phyloP scores from a whole-genome alignment of 2,329 filamentous ascomycete species.

The Aspergillus intermedius region DNA sequence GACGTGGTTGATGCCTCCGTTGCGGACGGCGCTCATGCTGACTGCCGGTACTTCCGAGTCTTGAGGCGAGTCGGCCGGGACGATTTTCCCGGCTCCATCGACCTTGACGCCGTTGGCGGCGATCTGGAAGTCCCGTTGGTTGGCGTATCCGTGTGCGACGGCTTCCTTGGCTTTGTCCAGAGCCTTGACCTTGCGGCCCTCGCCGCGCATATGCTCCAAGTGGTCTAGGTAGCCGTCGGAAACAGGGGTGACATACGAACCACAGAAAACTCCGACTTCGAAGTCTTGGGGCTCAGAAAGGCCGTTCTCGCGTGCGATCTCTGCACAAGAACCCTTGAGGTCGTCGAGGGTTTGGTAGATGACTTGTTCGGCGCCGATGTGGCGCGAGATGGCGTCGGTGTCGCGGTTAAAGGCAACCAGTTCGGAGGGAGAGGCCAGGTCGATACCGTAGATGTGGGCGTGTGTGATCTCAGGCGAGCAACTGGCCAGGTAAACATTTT shows the following conservation, averaged over 20 bases:
- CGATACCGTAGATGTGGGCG: conserved; percentile 81
- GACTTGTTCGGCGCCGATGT: conserved; percentile 68
- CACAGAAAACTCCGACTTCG: conserved; percentile 88
- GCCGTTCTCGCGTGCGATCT: conserved; percentile 54
- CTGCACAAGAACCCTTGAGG: conserved; percentile 70
- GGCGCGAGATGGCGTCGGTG: conserved; percentile 54
- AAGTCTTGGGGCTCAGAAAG: conserved; percentile 57
- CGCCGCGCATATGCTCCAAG: conserved; percentile 63
- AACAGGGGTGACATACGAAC: conserved; percentile 76
- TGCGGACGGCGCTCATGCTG: conserved; percentile 15
- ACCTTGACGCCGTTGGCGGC: conserved; percentile 57
- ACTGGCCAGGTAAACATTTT: conserved; percentile 73
- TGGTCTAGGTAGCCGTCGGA: conserved; percentile 76
- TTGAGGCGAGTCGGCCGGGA: conserved; percentile 39
- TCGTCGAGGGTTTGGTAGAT: conserved; percentile 73
- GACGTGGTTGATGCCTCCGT: conserved; percentile 21
- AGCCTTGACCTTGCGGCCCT: conserved; percentile 62
- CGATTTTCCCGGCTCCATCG: conserved; percentile 50
- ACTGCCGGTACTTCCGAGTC: conserved; percentile 18
- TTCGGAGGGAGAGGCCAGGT: conserved; percentile 64
- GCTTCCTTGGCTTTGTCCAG: conserved; percentile 59
- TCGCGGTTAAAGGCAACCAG: conserved; percentile 65
- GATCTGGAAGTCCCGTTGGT: conserved; percentile 55
- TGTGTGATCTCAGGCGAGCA: conserved; percentile 78
- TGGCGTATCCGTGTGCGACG: conserved; percentile 57